phyloP scores from a whole-genome alignment of 352 stramenopile genomes.

The Pythium oligandrum region DNA sequence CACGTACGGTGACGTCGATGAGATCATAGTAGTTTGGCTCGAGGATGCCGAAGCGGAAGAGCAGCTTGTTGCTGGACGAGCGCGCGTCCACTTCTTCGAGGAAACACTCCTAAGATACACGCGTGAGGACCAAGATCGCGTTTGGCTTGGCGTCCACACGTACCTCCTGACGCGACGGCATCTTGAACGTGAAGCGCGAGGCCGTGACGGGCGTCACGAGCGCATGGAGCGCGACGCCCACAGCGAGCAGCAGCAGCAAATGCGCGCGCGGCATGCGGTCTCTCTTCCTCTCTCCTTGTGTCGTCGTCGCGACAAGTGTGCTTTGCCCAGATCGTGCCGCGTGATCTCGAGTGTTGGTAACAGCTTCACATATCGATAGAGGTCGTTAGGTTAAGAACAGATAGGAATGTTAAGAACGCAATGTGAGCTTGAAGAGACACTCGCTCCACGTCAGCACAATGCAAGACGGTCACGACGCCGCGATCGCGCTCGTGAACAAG shows the following conservation, averaged over 20 bases:
- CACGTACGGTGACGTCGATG: conserved; percentile 22
- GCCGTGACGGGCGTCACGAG: conserved; percentile 1
- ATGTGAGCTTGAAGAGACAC: too few species aligned
- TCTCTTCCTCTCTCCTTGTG: neutral
- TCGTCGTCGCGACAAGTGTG: too few species aligned
- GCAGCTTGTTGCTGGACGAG: conserved; percentile 26
- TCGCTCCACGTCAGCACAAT: too few species aligned
- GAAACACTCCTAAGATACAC: conserved; percentile 23
- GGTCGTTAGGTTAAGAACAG: too few species aligned
- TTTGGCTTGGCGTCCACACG: neutral
- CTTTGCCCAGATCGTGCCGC: neutral
- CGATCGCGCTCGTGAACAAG: too few species aligned
- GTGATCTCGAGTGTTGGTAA: neutral
- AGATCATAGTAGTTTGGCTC: conserved; percentile 22
- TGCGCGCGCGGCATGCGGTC: neutral
- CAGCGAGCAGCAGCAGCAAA: conserved; percentile 10
- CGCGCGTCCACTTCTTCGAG: conserved; percentile 24
- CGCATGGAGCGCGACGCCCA: conserved; percentile 7
- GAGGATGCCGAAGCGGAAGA: conserved; percentile 30
- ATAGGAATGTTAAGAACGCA: too few species aligned
- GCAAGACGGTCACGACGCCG: too few species aligned
- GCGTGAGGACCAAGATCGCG: neutral
- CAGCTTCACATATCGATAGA: too few species aligned
- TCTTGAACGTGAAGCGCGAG: conserved; percentile 21
- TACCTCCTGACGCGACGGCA: conserved; percentile 20